These are phyloP conservation scores for Lablab purpureus DNA, from an alignment of 306 rosid species.

Conservation along the genomic window DNA sequence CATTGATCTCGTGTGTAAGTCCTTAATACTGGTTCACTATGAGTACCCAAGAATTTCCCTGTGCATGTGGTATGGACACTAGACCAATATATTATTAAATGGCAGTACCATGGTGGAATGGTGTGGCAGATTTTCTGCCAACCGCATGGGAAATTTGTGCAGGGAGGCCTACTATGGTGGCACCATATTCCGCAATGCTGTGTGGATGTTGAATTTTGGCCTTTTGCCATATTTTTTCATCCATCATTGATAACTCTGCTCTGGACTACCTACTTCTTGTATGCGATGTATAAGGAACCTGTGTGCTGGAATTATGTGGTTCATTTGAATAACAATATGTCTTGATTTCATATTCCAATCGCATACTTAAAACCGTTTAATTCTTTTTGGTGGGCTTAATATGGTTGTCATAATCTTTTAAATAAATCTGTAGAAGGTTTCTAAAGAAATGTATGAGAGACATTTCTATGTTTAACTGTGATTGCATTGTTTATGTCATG, in stretches of 20 bases:
- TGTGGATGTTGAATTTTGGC: too few relatives aligned
- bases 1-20: neutral
- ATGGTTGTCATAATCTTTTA: neutral
- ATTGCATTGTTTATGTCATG: neutral
- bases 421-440: neutral
- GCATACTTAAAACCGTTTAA: neutral
- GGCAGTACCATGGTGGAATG: too few relatives aligned
- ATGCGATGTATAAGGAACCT: neutral
- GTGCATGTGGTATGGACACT: neutral
- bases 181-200: too few relatives aligned
- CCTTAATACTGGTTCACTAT: neutral
- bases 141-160: too few relatives aligned
- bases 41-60: neutral
- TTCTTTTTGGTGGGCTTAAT: too few relatives aligned
- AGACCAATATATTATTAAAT: neutral
- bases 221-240: too few relatives aligned
- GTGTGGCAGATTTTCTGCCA: too few relatives aligned
- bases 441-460: neutral
- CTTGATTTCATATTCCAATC: neutral
- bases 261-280: neutral
- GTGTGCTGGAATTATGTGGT: conserved; percentile 4
- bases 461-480: neutral
- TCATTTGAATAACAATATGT: neutral
- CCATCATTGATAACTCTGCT: too few relatives aligned
- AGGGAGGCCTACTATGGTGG: too few relatives aligned